Percentiles rank a stretch among this genome's conserved stretches.
Conservation (phyloP, 331 rosid genomes). For the Phaseolus coccineus region DNA sequence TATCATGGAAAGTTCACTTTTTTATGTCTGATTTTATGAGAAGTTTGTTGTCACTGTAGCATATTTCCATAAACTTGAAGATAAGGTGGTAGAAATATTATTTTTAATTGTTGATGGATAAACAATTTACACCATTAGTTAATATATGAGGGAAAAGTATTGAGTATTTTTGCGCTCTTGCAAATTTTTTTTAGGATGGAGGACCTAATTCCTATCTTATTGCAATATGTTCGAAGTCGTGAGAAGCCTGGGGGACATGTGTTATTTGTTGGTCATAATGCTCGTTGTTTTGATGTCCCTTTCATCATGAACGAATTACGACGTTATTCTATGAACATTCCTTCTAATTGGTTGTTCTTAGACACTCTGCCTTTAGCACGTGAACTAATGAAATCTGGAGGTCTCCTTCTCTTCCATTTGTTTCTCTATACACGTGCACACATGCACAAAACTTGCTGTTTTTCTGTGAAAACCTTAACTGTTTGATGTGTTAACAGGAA, state of each 20-base stretch:
- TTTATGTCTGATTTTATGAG: constrained; percentile 4
- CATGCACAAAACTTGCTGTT: background rate
- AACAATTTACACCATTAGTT: background rate
- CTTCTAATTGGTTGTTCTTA: constrained; percentile 70
- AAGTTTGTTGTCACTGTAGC: background rate
- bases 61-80: background rate
- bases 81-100: constrained; percentile 3
- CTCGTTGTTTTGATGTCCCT: constrained; percentile 86
- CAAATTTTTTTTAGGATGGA: constrained; percentile 67
- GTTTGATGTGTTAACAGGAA: constrained; percentile 55
- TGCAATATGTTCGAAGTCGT: constrained; percentile 71
- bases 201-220: constrained; percentile 77
- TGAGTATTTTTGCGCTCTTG: constrained; percentile 35
- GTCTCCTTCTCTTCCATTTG: constrained; percentile 47
- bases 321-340: constrained; percentile 69
- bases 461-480: constrained; percentile 33
- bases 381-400: constrained; percentile 64
- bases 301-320: constrained; percentile 68
- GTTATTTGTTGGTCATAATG: constrained; percentile 81
- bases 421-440: background rate
- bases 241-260: constrained; percentile 75
- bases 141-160: constrained; percentile 18
- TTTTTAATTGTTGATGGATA: constrained; percentile 17
- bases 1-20: background rate
- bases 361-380: constrained; percentile 76